phyloP scores from a whole-genome alignment of 768 basidiomycete genomes.

The Mycena vitilis region DNA sequence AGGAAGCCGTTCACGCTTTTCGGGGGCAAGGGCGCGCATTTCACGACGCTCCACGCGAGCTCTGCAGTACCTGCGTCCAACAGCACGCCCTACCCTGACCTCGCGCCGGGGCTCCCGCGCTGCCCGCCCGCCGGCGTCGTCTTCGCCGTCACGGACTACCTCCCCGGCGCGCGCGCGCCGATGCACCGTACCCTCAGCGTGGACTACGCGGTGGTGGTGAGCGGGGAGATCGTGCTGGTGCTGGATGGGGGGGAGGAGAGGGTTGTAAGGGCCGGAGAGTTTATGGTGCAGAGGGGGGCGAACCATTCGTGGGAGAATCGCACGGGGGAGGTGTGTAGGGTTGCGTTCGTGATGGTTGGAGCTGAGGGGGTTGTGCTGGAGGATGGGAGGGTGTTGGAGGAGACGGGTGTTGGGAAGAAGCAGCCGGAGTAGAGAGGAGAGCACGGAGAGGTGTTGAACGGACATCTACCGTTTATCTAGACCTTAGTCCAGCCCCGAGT shows the following conservation, averaged over 20 bases:
- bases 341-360: background rate
- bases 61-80: too few relatives aligned
- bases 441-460: too few relatives aligned
- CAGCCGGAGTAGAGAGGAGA: too few relatives aligned
- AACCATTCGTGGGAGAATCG: slow-evolving; percentile 24
- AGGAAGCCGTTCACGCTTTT: slow-evolving; percentile 17
- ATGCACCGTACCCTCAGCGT: slow-evolving; percentile 19
- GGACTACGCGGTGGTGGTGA: slow-evolving; percentile 14
- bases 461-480: too few relatives aligned
- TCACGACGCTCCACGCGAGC: background rate
- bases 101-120: too few relatives aligned
- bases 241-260: slow-evolving; percentile 7
- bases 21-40: background rate
- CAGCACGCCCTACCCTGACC: too few relatives aligned
- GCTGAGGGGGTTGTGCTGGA: too few relatives aligned
- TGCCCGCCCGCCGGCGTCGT: background rate
- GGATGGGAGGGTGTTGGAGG: too few relatives aligned
- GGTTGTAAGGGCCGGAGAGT: slow-evolving; percentile 11
- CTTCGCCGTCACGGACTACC: slow-evolving; percentile 7
- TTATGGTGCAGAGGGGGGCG: slow-evolving; percentile 24
- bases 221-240: background rate
- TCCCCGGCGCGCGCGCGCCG: slow-evolving; percentile 9
- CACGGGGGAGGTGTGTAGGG: slow-evolving; percentile 11
- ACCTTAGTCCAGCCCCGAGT: too few relatives aligned
- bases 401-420: too few relatives aligned